Base-by-base conservation (phyloP, 2,329 filamentous ascomycete species). In the Fusarium acutatum region DNA sequence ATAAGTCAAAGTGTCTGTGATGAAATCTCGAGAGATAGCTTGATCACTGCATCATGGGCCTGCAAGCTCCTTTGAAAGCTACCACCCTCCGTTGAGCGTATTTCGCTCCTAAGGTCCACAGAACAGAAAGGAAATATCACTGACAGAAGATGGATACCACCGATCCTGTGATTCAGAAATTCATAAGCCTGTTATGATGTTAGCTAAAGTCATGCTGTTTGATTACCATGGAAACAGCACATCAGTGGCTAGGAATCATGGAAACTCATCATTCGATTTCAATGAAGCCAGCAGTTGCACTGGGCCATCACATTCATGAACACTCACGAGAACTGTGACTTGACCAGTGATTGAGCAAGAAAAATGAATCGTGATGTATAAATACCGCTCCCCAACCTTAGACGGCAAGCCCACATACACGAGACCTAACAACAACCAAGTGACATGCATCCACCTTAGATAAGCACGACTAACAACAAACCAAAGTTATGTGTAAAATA, bases 81-180 rank as follows among this genome's bases (percentile, higher is more conserved):
- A 3, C 11, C 11, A 44, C 20, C 7, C n/a, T 44, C 7, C 17
- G 15, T 18, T 9, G 7, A 26, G 41, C 5, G 8, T 24, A 41
- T 24, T 24, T 43, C 3, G 6, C 7, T 44, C n/a, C 13, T 8
- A 6, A 8, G 8, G 2, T 2, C 3, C 2, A 12, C 3, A 18
- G 37, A 18, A 40, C 10, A n/a, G 8, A 15, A 10, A 10, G 5
- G 22, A 10, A 41, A n/a, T 14, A 1, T 2, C 8, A 40, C 6
- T 9, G 12, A 15, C 20, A 40, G 13, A 6, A 14, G 22, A 14
- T 6, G 22, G 7, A 26, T 18, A 6, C 0, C 15, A 9, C n/a
- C 3, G 11, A 26, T 44, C 5, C 11, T 26, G n/a, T 44, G n/a
- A 18, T 12, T 13, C 3, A 13, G n/a, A 17, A 26, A 43, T 6